These are phyloP conservation scores for Bipolaris cookei DNA, from an alignment of 2,329 filamentous ascomycete genomes.

Conservation along the genomic window DNA sequence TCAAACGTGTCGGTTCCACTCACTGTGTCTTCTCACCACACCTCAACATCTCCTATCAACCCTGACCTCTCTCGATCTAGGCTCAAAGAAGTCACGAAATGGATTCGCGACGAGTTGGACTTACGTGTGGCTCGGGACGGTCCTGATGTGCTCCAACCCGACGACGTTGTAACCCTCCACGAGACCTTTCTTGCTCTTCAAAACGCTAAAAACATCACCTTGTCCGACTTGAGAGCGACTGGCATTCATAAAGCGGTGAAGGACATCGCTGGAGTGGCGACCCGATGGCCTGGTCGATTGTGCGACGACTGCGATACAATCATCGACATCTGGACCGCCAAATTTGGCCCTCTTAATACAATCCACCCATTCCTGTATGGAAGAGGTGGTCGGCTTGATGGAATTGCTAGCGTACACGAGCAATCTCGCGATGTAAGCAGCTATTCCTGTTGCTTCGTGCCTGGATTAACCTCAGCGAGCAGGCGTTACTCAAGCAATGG, in stretches of 20 bases:
- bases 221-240: conserved; percentile 50
- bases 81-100: conserved; percentile 49
- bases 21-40: conserved; percentile 6
- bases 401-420: conserved; percentile 49
- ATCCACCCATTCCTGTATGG: conserved; percentile 53
- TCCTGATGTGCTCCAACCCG: conserved; percentile 50
- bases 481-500: conserved; percentile 47
- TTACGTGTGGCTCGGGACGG: conserved; percentile 55
- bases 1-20: neutral
- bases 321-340: conserved; percentile 47
- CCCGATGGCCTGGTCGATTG: conserved; percentile 55
- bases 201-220: conserved; percentile 33
- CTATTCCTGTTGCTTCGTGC: neutral
- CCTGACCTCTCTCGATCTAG: conserved; percentile 33
- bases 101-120: conserved; percentile 59
- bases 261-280: conserved; percentile 53
- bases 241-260: conserved; percentile 56
- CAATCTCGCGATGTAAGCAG: conserved; percentile 47
- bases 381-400: conserved; percentile 52
- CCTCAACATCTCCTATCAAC: conserved; percentile 12
- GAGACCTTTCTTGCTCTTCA: conserved; percentile 47
- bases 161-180: conserved; percentile 54
- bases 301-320: conserved; percentile 55
- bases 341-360: conserved; percentile 48
- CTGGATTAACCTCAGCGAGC: conserved; percentile 1